These are phyloP conservation scores for Rhododendron henanense DNA, from an alignment of 148 eudicot species.

Conservation along the genomic window DNA sequence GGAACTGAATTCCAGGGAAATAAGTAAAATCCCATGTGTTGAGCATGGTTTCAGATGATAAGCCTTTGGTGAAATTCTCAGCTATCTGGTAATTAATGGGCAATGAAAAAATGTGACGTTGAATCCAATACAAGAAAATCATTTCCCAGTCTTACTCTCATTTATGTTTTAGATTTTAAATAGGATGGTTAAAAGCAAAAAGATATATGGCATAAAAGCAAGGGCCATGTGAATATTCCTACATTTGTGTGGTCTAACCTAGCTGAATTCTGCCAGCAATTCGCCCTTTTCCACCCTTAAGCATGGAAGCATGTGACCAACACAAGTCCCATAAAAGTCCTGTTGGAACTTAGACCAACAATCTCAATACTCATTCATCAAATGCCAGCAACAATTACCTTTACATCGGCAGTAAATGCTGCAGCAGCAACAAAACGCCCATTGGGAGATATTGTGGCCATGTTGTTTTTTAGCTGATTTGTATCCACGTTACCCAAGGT, in stretches of 20 bases:
- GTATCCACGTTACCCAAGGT: conserved; percentile 83
- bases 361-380: conserved; percentile 1
- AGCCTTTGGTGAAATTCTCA: no score
- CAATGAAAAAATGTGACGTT: not conserved
- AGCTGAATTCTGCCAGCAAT: not conserved
- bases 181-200: not conserved
- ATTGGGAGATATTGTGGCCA: conserved; percentile 91
- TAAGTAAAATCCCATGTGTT: no score
- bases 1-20: no score
- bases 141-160: not conserved
- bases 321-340: not conserved
- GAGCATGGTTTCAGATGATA: no score
- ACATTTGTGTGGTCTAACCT: not conserved
- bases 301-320: not conserved
- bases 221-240: not conserved
- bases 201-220: not conserved
- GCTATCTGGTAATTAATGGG: not conserved
- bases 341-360: not conserved
- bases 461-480: conserved; percentile 87
- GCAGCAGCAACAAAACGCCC: conserved; percentile 99
- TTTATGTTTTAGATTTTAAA: not conserved
- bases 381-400: conserved; percentile 40
- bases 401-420: conserved; percentile 99
- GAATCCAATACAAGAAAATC: not conserved
- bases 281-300: not conserved